Conservation (phyloP, 768 basidiomycete genomes). For the Lyophyllum decastes region DNA sequence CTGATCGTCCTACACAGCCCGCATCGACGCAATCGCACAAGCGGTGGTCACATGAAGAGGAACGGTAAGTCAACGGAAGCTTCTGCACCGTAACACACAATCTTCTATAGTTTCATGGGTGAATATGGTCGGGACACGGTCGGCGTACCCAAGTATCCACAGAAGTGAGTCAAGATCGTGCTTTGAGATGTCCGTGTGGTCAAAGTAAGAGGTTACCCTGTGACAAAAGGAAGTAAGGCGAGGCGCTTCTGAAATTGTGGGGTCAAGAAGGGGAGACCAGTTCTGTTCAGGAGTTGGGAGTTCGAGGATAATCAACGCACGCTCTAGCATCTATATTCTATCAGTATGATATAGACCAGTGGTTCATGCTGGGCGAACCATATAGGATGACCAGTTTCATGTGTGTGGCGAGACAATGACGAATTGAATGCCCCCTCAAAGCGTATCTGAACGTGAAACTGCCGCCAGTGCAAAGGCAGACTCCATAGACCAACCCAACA, state of each 20-base stretch:
- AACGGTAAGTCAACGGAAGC: constrained; percentile 18
- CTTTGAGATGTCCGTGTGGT: constrained; percentile 28
- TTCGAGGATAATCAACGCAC: too few relatives aligned
- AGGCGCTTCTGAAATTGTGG: constrained; percentile 20
- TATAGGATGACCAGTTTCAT: too few relatives aligned
- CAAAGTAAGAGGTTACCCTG: constrained; percentile 33
- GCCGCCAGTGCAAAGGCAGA: too few relatives aligned
- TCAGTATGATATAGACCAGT: too few relatives aligned
- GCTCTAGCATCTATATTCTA: too few relatives aligned
- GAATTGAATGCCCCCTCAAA: too few relatives aligned
- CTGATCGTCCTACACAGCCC: constrained; percentile 22
- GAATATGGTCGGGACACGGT: constrained; percentile 25
- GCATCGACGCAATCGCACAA: constrained; percentile 17
- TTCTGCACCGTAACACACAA: constrained; percentile 8
- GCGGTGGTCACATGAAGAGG: constrained; percentile 20
- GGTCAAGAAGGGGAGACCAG: constrained; percentile 27
- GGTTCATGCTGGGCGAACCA: too few relatives aligned
- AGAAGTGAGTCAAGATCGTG: constrained; percentile 23
- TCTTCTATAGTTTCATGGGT: constrained; percentile 12
- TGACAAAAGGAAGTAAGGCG: constrained; percentile 23
- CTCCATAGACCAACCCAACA: too few relatives aligned
- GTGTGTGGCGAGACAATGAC: too few relatives aligned
- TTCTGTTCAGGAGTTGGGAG: too few relatives aligned
- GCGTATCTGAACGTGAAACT: too few relatives aligned
- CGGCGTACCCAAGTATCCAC: constrained; percentile 22